Conservation (phyloP, 1,139 yeast species). For the Suhomyces yuchorum region DNA sequence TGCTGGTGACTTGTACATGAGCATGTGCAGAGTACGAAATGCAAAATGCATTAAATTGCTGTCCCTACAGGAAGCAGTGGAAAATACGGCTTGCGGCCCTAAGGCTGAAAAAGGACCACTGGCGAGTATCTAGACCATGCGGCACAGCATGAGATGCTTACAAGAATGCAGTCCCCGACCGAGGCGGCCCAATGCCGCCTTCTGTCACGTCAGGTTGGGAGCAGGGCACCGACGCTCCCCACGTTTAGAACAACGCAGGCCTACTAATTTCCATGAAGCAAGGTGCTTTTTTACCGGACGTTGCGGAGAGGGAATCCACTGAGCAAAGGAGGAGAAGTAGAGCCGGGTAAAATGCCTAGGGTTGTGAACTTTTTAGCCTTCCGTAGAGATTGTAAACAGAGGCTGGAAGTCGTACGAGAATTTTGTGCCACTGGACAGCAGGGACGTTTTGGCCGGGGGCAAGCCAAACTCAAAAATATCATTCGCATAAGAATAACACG, state of each 20-base stretch:
- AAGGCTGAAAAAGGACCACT: no score
- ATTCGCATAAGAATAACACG: background rate
- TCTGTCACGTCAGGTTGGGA: background rate
- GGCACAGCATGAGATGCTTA: background rate
- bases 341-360: no score
- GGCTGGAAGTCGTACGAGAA: no score
- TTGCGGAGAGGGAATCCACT: no score
- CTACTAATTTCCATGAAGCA: background rate
- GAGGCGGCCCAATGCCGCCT: background rate
- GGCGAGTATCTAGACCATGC: background rate
- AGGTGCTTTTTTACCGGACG: no score
- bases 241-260: background rate
- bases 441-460: no score
- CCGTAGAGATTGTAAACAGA: no score
- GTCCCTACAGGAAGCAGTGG: background rate
- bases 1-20: background rate
- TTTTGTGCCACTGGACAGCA: no score
- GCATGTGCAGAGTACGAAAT: background rate
- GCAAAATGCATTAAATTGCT: background rate
- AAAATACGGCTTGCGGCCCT: background rate
- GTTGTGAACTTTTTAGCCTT: no score
- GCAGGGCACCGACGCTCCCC: background rate
- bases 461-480: background rate
- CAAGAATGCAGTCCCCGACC: background rate
- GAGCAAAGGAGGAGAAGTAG: no score